Conservation (phyloP, 164 flowering plant genomes). For the Vitis vinifera region DNA sequence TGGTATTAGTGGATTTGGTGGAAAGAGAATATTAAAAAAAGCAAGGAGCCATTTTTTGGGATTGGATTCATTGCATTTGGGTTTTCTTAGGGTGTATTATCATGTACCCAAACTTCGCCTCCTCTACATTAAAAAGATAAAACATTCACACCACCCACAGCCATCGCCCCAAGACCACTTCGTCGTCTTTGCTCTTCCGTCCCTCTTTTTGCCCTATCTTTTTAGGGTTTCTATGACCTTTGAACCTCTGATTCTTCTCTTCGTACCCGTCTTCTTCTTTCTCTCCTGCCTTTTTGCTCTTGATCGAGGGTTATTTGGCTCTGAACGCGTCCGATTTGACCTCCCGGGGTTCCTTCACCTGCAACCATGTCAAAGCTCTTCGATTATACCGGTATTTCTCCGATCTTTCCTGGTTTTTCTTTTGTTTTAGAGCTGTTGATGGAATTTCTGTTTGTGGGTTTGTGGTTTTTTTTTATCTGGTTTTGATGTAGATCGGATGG, state of each 20-base stretch:
- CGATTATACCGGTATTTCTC: constrained; percentile 39
- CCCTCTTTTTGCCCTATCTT: constrained; percentile 51
- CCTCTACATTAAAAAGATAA: constrained; percentile 6
- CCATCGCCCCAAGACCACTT: not conserved
- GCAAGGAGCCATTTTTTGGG: constrained; percentile 8
- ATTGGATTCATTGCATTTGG: constrained; percentile 36
- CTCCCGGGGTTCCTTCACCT: constrained; percentile 29
- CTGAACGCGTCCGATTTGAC: constrained; percentile 10
- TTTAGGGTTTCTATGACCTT: constrained; percentile 43
- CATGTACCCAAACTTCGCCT: constrained; percentile 19
- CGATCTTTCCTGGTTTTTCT: not conserved
- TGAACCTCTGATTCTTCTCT: not conserved
- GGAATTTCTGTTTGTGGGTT: not conserved
- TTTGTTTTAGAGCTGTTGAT: not conserved
- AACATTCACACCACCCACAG: not conserved
- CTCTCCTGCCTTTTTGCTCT: constrained; percentile 55
- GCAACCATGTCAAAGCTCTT: constrained; percentile 51
- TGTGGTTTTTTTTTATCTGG: too few species aligned
- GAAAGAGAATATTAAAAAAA: constrained; percentile 17
- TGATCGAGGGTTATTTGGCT: constrained; percentile 39
- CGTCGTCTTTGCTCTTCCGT: constrained; percentile 3
- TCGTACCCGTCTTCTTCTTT: constrained; percentile 1
- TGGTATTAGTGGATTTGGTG: constrained; percentile 18
- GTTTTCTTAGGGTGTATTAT: constrained; percentile 13
- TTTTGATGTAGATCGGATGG: not conserved